Percentiles rank a stretch among this genome's conserved stretches.
Conservation (phyloP, 176 grass and related monocot species). For the Rhipidocladum racemiflorum region DNA sequence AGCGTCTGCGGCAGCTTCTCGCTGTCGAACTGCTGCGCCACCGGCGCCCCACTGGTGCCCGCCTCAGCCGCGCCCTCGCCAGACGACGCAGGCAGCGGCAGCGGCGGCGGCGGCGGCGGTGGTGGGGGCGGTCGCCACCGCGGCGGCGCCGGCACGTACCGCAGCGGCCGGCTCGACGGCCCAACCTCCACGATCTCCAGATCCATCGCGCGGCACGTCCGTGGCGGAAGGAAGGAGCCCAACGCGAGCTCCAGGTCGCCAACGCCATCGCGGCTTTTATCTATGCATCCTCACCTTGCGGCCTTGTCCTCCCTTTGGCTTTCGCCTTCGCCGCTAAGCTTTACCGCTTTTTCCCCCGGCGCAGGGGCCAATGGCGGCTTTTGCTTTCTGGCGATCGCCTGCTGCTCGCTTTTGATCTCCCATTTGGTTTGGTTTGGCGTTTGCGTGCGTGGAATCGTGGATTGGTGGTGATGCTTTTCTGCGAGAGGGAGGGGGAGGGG, state of each 20-base stretch:
- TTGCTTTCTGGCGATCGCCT: constrained; percentile 31
- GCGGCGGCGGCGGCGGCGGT: constrained; percentile 13
- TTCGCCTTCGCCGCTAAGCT: constrained; percentile 70
- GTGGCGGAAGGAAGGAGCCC: background rate
- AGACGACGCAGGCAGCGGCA: background rate
- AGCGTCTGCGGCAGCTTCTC: constrained; percentile 84
- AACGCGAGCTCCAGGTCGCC: background rate
- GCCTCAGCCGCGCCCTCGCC: background rate
- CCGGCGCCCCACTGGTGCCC: background rate
- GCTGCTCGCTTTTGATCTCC: background rate
- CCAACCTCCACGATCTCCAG: constrained; percentile 66
- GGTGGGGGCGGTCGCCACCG: constrained; percentile 29
- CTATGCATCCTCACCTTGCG: background rate
- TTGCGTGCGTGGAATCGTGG: background rate
- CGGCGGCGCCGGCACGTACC: constrained; percentile 27
- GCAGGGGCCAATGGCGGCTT: constrained; percentile 31
- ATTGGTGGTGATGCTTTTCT: constrained; percentile 15
- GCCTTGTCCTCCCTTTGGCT: background rate
- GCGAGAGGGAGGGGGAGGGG: background rate
- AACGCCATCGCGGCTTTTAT: constrained; percentile 38
- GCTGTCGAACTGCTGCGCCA: constrained; percentile 63
- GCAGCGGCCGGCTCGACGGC: constrained; percentile 38
- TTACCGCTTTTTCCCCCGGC: constrained; percentile 35
- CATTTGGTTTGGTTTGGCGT: background rate
- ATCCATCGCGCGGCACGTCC: constrained; percentile 26